These are phyloP conservation scores for Stemphylium beticola DNA, from an alignment of 2,329 filamentous ascomycete genomes.

Conservation along the genomic window DNA sequence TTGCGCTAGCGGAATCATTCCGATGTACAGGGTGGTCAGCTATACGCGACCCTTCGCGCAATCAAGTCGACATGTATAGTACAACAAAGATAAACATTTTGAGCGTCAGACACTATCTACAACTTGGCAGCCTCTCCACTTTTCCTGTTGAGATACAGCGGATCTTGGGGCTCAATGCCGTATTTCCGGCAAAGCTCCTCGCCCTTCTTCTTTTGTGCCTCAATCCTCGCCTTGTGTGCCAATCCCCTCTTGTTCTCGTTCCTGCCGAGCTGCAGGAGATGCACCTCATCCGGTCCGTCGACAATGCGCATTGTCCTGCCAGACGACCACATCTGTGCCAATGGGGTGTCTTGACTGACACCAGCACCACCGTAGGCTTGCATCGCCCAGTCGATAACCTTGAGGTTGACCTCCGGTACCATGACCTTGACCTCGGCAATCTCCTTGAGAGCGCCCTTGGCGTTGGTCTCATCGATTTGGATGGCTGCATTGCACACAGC, in stretches of 20 bases:
- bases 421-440: constrained; percentile 96
- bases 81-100: neutral
- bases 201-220: constrained; percentile 68
- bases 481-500: constrained; percentile 93
- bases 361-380: constrained; percentile 92
- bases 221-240: constrained; percentile 66
- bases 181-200: constrained; percentile 70
- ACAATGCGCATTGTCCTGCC: constrained; percentile 84
- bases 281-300: constrained; percentile 96
- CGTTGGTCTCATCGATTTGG: constrained; percentile 87
- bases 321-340: constrained; percentile 76
- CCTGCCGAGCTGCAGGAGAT: constrained; percentile 72
- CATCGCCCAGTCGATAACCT: constrained; percentile 91
- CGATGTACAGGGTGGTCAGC: neutral
- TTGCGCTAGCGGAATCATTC: constrained; percentile 10
- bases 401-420: constrained; percentile 79
- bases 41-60: neutral
- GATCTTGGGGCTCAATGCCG: constrained; percentile 53
- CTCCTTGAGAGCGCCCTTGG: constrained; percentile 88
- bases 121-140: constrained; percentile 51
- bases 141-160: constrained; percentile 51
- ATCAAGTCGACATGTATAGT: neutral
- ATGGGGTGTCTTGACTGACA: constrained; percentile 90
- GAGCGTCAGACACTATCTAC: constrained; percentile 28
- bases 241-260: constrained; percentile 77